Conservation (phyloP, 2,329 filamentous ascomycete genomes). For the Hortaea werneckii region DNA sequence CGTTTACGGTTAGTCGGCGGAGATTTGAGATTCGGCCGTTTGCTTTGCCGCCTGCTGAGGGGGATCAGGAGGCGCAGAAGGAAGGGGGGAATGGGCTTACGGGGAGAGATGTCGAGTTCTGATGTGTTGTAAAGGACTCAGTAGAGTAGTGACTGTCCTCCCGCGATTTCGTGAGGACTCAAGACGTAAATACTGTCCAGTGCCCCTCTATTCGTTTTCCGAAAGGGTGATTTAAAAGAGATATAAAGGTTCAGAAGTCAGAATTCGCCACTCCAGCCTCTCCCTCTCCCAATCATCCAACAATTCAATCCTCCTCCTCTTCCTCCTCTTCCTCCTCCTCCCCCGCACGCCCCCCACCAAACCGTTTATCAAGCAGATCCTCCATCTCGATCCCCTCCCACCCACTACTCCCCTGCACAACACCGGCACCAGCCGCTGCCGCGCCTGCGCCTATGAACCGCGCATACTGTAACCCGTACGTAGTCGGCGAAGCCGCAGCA, state of each 20-base stretch:
- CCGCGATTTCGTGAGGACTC: too few species aligned
- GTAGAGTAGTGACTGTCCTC: too few species aligned
- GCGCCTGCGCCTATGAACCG: constrained; percentile 44
- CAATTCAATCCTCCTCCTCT: too few species aligned
- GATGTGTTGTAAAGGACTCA: neutral
- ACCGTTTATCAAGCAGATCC: constrained; percentile 40
- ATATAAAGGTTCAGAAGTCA: too few species aligned
- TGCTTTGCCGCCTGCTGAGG: constrained; percentile 76
- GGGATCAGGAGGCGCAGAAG: constrained; percentile 55
- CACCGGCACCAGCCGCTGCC: constrained; percentile 23
- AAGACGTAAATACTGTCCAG: too few species aligned
- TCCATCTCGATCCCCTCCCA: constrained; percentile 56
- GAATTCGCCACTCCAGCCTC: too few species aligned
- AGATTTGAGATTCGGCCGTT: constrained; percentile 82
- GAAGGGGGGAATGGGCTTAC: constrained; percentile 36
- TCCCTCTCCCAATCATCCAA: too few species aligned
- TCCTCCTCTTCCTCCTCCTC: constrained; percentile 2
- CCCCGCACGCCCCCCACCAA: constrained; percentile 4
- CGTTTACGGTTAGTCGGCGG: constrained; percentile 75
- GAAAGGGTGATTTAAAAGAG: too few species aligned
- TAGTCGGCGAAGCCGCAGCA: constrained; percentile 27
- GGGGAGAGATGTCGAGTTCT: constrained; percentile 69
- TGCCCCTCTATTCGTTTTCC: too few species aligned
- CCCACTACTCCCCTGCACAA: constrained; percentile 26
- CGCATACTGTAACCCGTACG: constrained; percentile 47